These are phyloP conservation scores for Candida sithepensis DNA, from an alignment of 805 yeast species.

Conservation along the genomic window DNA sequence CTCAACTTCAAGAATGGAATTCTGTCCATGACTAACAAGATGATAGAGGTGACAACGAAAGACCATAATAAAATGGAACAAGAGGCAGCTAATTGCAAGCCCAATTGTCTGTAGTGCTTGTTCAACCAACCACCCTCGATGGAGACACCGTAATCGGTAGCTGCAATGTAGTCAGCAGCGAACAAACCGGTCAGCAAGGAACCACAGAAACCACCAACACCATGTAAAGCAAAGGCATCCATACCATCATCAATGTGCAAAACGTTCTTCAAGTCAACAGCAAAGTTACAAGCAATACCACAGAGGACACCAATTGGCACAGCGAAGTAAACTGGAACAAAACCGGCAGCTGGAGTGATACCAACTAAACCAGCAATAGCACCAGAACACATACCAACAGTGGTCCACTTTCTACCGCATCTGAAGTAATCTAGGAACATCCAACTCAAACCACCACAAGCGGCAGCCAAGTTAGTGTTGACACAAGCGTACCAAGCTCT, in stretches of 20 bases:
- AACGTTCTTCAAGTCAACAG: conserved; percentile 72
- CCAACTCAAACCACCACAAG: conserved; percentile 92
- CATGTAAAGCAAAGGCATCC: conserved; percentile 92
- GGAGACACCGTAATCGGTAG: conserved; percentile 62
- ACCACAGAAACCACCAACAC: conserved; percentile 89
- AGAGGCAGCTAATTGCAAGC: conserved; percentile 82
- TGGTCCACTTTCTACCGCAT: conserved; percentile 86
- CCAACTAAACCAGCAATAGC: conserved; percentile 92
- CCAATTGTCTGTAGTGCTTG: conserved; percentile 78
- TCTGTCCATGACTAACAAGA: conserved; percentile 63
- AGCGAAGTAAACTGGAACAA: conserved; percentile 87
- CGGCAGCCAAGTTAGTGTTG: conserved; percentile 92
- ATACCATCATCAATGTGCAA: conserved; percentile 88
- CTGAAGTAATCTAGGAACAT: conserved; percentile 85
- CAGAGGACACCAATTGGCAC: conserved; percentile 79
- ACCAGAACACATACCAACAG: conserved; percentile 93
- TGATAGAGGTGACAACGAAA: conserved; percentile 63
- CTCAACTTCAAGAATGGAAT: conserved; percentile 81
- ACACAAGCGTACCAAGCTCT: conserved; percentile 93
- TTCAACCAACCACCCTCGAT: conserved; percentile 87
- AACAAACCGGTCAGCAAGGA: conserved; percentile 84
- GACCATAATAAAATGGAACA: conserved; percentile 73
- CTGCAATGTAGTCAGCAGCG: conserved; percentile 87
- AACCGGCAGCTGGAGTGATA: conserved; percentile 96
- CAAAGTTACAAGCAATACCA: conserved; percentile 75